A percentile compares a stretch with the other conserved stretches of the same genome.
These are phyloP conservation scores for Aspergillus avenaceus DNA, from an alignment of 495 filamentous ascomycete species.

Conservation along the genomic window DNA sequence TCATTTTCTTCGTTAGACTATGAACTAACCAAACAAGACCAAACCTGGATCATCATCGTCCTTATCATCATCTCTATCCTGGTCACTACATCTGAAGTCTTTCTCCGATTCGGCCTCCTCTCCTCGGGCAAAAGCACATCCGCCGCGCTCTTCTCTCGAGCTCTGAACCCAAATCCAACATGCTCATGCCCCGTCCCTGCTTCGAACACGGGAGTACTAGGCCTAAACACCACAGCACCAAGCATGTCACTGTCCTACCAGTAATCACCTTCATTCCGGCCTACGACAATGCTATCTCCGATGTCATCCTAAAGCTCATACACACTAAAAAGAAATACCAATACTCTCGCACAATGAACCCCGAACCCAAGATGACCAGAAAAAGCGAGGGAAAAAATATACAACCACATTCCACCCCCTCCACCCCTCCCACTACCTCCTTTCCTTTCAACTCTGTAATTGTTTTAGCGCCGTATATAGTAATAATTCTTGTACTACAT, in stretches of 20 bases:
- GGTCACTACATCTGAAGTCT: slow-evolving; percentile 87
- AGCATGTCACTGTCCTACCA: background rate
- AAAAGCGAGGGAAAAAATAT: no score
- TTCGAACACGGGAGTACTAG: background rate
- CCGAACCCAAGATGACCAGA: no score
- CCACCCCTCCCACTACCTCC: no score
- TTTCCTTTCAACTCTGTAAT: no score
- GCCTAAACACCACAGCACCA: background rate
- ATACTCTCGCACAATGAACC: no score
- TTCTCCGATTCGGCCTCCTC: slow-evolving; percentile 79
- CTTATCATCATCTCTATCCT: slow-evolving; percentile 86
- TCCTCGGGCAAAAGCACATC: slow-evolving; percentile 28
- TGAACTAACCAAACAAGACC: slow-evolving; percentile 31
- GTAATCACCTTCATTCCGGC: background rate
- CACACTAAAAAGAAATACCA: no score
- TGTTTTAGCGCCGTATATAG: no score
- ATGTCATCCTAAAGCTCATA: no score
- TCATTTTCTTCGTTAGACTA: background rate
- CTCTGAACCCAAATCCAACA: background rate
- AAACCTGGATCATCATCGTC: slow-evolving; percentile 98
- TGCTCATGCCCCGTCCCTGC: background rate
- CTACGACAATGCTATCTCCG: no score
- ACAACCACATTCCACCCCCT: no score
- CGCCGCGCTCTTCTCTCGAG: slow-evolving; percentile 11
- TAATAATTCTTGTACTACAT: no score